These are phyloP conservation scores for Claviceps sp. DNA, from an alignment of 2,329 filamentous ascomycete species.

Conservation along the genomic window DNA sequence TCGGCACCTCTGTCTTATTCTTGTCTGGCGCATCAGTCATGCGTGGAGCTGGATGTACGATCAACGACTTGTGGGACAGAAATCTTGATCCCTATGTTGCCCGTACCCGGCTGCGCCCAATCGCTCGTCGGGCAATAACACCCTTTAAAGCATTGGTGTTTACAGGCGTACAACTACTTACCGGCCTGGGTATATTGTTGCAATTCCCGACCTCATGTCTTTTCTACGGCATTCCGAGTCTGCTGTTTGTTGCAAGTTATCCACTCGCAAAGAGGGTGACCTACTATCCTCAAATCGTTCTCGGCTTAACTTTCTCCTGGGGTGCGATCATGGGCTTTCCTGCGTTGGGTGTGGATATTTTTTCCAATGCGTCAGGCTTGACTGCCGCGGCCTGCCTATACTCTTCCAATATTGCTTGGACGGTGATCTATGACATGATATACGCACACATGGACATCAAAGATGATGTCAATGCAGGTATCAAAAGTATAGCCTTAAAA, in stretches of 20 bases:
- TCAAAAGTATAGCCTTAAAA: slow-evolving; percentile 76
- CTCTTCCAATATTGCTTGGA: slow-evolving; percentile 72
- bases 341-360: slow-evolving; percentile 63
- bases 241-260: slow-evolving; percentile 62
- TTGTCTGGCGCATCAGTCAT: slow-evolving; percentile 67
- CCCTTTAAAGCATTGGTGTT: slow-evolving; percentile 60
- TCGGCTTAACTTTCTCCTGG: slow-evolving; percentile 81
- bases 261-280: slow-evolving; percentile 77
- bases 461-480: slow-evolving; percentile 73
- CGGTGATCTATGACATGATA: slow-evolving; percentile 81
- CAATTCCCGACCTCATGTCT: slow-evolving; percentile 65
- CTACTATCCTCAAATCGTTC: slow-evolving; percentile 73
- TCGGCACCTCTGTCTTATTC: slow-evolving; percentile 57
- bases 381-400: slow-evolving; percentile 59
- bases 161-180: slow-evolving; percentile 59
- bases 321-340: slow-evolving; percentile 81
- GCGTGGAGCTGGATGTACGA: slow-evolving; percentile 76
- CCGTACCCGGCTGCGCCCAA: slow-evolving; percentile 64
- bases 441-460: slow-evolving; percentile 88
- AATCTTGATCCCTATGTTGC: slow-evolving; percentile 72
- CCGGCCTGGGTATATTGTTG: slow-evolving; percentile 59
- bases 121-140: slow-evolving; percentile 65
- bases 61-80: slow-evolving; percentile 85
- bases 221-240: slow-evolving; percentile 63
- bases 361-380: slow-evolving; percentile 48